These are phyloP conservation scores for Phytophthora capsici DNA, from an alignment of 352 stramenopile species.

Conservation along the genomic window DNA sequence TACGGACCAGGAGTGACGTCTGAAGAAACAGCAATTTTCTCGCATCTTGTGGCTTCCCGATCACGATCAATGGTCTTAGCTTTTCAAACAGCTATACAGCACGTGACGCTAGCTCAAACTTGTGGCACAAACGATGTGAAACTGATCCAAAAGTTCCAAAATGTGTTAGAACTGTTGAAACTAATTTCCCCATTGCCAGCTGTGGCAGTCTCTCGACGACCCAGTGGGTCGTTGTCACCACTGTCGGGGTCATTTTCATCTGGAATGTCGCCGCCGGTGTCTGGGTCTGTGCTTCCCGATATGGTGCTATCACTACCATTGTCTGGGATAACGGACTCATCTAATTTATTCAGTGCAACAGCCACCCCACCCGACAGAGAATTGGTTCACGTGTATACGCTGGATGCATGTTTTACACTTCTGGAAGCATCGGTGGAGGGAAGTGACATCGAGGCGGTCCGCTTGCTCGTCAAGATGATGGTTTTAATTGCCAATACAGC, in stretches of 20 bases:
- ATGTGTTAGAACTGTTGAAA: conserved; percentile 40
- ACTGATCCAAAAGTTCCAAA: conserved; percentile 33
- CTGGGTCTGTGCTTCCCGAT: conserved; percentile 24
- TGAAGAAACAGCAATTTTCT: conserved; percentile 75
- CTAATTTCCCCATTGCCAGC: conserved; percentile 33
- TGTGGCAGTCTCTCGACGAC: conserved; percentile 15
- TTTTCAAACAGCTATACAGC: conserved; percentile 45
- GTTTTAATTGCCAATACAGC: conserved; percentile 53
- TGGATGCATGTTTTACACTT: conserved; percentile 62
- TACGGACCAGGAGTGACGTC: conserved; percentile 47
- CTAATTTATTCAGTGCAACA: conserved; percentile 36
- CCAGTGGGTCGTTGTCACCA: conserved; percentile 17
- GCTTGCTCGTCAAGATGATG: conserved; percentile 58
- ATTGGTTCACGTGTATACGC: conserved; percentile 48
- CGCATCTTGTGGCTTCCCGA: conserved; percentile 48
- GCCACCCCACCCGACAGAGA: conserved; percentile 34
- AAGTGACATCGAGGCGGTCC: conserved; percentile 35
- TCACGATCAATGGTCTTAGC: conserved; percentile 48
- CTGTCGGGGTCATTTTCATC: conserved; percentile 22
- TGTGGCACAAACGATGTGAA: conserved; percentile 31
- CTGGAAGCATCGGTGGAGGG: conserved; percentile 37
- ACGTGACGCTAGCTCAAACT: conserved; percentile 42
- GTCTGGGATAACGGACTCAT: conserved; percentile 33
- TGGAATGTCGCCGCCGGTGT: conserved; percentile 21
- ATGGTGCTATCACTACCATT: conserved; percentile 23